phyloP scores from a whole-genome alignment of 192 early-diverging fungal species.

The Backusella parvicylindrica region DNA sequence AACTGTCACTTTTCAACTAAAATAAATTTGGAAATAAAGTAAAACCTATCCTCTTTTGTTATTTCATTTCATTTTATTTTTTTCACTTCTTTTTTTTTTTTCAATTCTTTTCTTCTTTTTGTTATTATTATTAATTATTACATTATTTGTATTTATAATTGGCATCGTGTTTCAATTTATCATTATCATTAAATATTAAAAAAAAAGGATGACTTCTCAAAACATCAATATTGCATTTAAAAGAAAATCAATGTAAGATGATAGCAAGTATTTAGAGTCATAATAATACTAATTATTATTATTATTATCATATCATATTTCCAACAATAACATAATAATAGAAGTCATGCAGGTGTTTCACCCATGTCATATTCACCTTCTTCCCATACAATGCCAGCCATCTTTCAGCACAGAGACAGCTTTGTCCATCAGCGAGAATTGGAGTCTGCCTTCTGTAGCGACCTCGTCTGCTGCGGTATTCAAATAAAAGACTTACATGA shows the following conservation, averaged over 20 bases:
- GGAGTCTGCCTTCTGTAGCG: constrained; percentile 88
- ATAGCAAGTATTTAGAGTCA: background rate
- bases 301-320: background rate
- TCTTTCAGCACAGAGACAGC: constrained; percentile 21
- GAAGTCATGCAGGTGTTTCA: background rate
- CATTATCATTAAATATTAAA: background rate
- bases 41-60: background rate
- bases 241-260: constrained; percentile 11
- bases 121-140: background rate
- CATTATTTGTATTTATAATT: too few relatives aligned
- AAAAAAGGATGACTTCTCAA: constrained; percentile 5
- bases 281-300: background rate
- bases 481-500: constrained; percentile 86
- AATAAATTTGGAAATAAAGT: background rate
- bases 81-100: background rate
- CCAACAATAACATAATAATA: background rate
- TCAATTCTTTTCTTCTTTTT: background rate
- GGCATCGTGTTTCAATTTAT: too few relatives aligned
- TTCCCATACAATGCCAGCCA: constrained; percentile 11
- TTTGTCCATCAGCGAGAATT: constrained; percentile 50
- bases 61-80: background rate
- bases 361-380: constrained; percentile 16
- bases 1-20: background rate
- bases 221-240: constrained; percentile 7
- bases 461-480: constrained; percentile 91